A percentile compares a stretch with the other conserved stretches of the same genome.
Conservation (phyloP, 2,329 filamentous ascomycete genomes). For the Chaetothyriales sp. region DNA sequence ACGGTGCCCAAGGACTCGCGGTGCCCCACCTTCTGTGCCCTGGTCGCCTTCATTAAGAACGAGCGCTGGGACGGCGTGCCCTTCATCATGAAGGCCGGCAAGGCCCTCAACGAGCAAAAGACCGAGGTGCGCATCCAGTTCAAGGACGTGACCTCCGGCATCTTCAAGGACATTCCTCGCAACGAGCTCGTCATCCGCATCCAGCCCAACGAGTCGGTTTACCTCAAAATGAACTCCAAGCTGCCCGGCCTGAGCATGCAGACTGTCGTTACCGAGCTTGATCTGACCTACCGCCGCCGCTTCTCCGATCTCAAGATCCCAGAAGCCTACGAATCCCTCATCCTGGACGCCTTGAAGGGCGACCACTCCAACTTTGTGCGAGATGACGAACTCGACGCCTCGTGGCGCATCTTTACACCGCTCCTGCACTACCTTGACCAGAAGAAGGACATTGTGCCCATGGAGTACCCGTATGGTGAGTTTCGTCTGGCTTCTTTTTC, state of each 20-base stretch:
- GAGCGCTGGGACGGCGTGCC: conserved; percentile 98
- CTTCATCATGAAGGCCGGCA: conserved; percentile 98
- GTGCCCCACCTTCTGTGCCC: conserved; percentile 94
- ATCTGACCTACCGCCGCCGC: conserved; percentile 91
- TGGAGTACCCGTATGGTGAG: conserved; percentile 98
- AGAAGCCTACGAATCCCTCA: conserved; percentile 95
- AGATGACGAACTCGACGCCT: conserved; percentile 91
- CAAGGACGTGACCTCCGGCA: conserved; percentile 97
- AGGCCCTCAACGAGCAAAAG: conserved; percentile 98
- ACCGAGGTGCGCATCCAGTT: conserved; percentile 98
- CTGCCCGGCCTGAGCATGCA: conserved; percentile 97
- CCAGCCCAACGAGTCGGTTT: conserved; percentile 97
- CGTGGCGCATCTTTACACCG: conserved; percentile 97
- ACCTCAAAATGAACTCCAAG: conserved; percentile 99
- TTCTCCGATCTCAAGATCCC: conserved; percentile 99
- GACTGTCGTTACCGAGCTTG: conserved; percentile 95
- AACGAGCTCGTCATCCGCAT: conserved; percentile 99
- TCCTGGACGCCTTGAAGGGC: conserved; percentile 93
- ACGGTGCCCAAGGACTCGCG: conserved; percentile 94
- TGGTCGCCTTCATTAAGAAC: conserved; percentile 98
- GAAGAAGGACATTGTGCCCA: conserved; percentile 98
- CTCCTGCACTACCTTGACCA: conserved; percentile 96
- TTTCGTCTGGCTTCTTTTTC: conserved; percentile 5
- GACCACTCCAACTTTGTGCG: conserved; percentile 99
- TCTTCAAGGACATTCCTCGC: conserved; percentile 98